Evolutionary conservation across 805 yeast genomes (phyloP), one percentile per base, ranked within the genome.

Genomic region (Wickerhamiella hasegawae): DNA sequence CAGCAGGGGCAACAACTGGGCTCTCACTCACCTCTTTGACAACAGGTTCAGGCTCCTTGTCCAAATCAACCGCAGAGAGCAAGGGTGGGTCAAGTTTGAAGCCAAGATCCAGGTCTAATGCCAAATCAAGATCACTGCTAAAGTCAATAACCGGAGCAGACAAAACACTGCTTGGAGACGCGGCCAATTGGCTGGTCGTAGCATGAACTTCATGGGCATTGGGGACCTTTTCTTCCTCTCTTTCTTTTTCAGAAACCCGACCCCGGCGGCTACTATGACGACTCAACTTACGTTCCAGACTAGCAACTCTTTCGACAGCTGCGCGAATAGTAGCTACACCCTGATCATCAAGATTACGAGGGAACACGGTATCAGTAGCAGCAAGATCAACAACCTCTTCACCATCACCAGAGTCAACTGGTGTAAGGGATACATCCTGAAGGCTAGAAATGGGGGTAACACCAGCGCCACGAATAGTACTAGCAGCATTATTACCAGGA

Each of bases 231-330:
- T 48, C 51, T 16, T 50, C 51, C 5, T n/a, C 8, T 16, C 14
- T 25, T 18, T 43, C 44, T 19, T 31, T 38, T 12, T 31, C 37
- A 5, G 28, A 32, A n/a, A 28, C 26, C 25, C 39, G 32, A 31
- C 31, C 8, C 5, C 35, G 31, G 6, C 41, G 32, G 22, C 37
- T 33, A 12, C 29, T 37, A 15, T 37, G 36, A 2, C 45, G 35
- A 36, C 56, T 48, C n/a, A 51, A 47, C 34, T 55, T 45, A 15
- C 60, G 39, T 36, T 54, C 59, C 25, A 57, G 41, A 24, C 54
- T 46, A 25, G 51, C 54, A 8, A 56, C 45, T 20, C 60, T 49
- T 36, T 55, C 57, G 5, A 57, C 41, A 4, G 59, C 48, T 23
- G 50, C 45, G 26, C 57, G 49, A 19, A 57, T 53, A 9, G 45